Percentiles rank a stretch among this genome's conserved stretches.
phyloP scores from a whole-genome alignment of 371 early-diverging fungal species.

The Mortierella sp. region DNA sequence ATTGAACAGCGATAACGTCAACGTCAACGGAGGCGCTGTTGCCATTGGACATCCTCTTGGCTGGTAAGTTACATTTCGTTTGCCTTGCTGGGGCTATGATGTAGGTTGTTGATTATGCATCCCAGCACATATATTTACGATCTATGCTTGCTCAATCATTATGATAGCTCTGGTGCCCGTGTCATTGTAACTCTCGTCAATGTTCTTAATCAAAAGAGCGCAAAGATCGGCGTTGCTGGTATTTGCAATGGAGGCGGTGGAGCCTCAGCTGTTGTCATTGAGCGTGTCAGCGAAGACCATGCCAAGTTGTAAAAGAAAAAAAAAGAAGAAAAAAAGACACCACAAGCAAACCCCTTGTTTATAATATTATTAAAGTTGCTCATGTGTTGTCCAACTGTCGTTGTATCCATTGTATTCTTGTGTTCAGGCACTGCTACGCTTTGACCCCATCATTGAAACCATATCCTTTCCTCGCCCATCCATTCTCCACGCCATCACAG shows the following conservation, averaged over 20 bases:
- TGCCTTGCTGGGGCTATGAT: background rate
- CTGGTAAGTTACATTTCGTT: constrained; percentile 57
- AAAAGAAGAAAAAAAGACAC: background rate
- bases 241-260: constrained; percentile 98
- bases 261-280: constrained; percentile 91
- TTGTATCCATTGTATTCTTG: background rate
- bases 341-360: background rate
- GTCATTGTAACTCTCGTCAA: constrained; percentile 88
- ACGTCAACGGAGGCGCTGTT: constrained; percentile 97
- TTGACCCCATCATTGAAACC: too few relatives aligned
- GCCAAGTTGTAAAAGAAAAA: constrained; percentile 35
- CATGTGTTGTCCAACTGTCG: background rate
- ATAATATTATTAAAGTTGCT: constrained; percentile 6
- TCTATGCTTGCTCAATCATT: background rate
- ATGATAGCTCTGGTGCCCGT: constrained; percentile 85
- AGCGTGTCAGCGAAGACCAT: constrained; percentile 63
- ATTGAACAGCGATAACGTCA: constrained; percentile 83
- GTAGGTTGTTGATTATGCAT: background rate
- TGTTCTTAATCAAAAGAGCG: constrained; percentile 78
- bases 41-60: constrained; percentile 98
- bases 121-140: background rate
- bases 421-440: too few relatives aligned
- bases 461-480: background rate
- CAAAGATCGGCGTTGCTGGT: constrained; percentile 90
- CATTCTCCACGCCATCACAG: too few relatives aligned